Conservation (phyloP, 306 rosid genomes). For the Begonia masoniana region DNA sequence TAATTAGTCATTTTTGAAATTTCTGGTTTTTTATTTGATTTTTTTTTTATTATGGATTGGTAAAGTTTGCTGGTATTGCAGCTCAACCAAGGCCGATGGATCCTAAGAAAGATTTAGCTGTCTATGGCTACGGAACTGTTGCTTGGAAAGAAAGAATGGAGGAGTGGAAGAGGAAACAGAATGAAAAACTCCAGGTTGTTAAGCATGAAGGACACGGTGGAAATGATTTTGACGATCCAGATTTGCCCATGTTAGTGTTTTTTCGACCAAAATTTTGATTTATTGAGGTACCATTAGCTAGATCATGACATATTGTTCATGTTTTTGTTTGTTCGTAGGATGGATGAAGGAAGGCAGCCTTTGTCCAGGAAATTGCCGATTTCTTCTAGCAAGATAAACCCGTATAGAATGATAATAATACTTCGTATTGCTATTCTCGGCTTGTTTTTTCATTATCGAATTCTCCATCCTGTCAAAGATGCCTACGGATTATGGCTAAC, state of each 20-base stretch:
- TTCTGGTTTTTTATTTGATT: background rate
- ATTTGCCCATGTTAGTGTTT: conserved; percentile 59
- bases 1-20: conserved; percentile 9
- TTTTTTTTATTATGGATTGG: conserved; percentile 1
- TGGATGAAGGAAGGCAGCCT: conserved; percentile 96
- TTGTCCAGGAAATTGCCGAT: conserved; percentile 75
- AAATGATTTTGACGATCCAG: conserved; percentile 46
- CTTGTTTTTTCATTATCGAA: conserved; percentile 79
- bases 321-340: conserved; percentile 31
- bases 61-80: conserved; percentile 20
- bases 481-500: conserved; percentile 82
- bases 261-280: no score
- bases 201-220: conserved; percentile 36
- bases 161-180: conserved; percentile 80
- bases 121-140: conserved; percentile 84
- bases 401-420: conserved; percentile 63
- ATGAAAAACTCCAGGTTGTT: conserved; percentile 57
- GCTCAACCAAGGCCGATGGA: conserved; percentile 82
- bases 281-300: background rate
- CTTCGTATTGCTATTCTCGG: conserved; percentile 63
- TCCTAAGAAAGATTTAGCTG: conserved; percentile 74
- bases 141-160: conserved; percentile 92
- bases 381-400: conserved; percentile 81
- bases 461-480: conserved; percentile 70
- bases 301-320: background rate